Evolutionary conservation across 352 stramenopile species (phyloP).

Genomic region (Pythium phragmitis): DNA sequence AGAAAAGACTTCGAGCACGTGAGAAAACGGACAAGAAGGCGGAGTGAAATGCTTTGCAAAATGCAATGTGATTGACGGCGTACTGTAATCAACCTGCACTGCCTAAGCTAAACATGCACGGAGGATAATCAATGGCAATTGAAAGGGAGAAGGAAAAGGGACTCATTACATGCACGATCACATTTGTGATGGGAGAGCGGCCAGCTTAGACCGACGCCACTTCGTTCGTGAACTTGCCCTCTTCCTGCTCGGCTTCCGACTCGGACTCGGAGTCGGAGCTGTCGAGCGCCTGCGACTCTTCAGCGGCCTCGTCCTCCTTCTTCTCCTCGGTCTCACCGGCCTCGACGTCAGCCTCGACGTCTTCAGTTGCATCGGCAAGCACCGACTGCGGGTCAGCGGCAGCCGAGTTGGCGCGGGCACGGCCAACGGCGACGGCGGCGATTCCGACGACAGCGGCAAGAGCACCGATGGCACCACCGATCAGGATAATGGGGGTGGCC

Average conservation of each 20-base stretch:
- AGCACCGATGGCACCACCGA: slow-evolving; percentile 63
- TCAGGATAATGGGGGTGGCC: slow-evolving; percentile 49
- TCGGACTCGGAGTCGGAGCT: slow-evolving; percentile 54
- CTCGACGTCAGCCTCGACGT: slow-evolving; percentile 71
- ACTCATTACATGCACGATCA: slow-evolving; percentile 37
- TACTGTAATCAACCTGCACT: slow-evolving; percentile 1
- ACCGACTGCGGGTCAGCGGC: slow-evolving; percentile 38
- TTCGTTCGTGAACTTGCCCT: slow-evolving; percentile 63
- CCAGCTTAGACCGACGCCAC: slow-evolving; percentile 31
- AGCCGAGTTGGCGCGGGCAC: slow-evolving; percentile 27
- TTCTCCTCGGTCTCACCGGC: slow-evolving; percentile 31
- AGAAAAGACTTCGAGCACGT: neutral
- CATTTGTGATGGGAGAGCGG: slow-evolving; percentile 11
- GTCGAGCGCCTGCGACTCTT: slow-evolving; percentile 40
- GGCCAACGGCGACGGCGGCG: slow-evolving; percentile 46
- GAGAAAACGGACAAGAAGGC: neutral
- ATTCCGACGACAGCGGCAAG: slow-evolving; percentile 69
- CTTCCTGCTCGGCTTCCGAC: slow-evolving; percentile 42
- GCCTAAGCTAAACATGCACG: neutral
- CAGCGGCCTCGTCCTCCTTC: slow-evolving; percentile 27
- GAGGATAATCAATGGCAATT: slow-evolving; percentile 6
- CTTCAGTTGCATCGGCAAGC: slow-evolving; percentile 38
- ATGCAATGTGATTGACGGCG: slow-evolving; percentile 8
- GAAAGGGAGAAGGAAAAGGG: slow-evolving; percentile 18
- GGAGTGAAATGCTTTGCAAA: neutral